These are phyloP conservation scores for Agastache rugosa DNA, from an alignment of 257 asterid species.

Conservation along the genomic window DNA sequence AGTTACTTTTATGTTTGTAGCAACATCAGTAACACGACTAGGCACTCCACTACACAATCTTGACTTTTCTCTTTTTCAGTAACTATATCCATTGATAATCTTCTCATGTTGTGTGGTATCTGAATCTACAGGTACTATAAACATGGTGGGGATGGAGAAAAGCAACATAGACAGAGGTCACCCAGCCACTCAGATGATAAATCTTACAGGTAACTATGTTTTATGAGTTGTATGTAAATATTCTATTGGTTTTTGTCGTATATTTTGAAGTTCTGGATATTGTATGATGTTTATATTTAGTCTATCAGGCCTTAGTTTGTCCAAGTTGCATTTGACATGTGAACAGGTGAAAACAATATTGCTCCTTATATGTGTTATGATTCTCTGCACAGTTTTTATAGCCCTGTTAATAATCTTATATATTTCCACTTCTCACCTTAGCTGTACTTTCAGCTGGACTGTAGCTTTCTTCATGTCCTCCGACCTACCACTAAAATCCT, in stretches of 20 bases:
- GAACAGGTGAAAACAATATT: slow-evolving; percentile 18
- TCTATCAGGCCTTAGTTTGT: slow-evolving; percentile 7
- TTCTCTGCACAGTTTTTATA: slow-evolving; percentile 8
- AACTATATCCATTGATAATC: not conserved
- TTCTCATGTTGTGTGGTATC: slow-evolving; percentile 20
- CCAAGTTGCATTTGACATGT: slow-evolving; percentile 26
- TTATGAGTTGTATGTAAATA: slow-evolving; percentile 17
- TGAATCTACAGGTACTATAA: slow-evolving; percentile 46
- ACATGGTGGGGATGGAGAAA: slow-evolving; percentile 49
- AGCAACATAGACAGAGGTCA: slow-evolving; percentile 45
- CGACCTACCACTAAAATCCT: not conserved
- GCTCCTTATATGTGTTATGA: slow-evolving; percentile 22
- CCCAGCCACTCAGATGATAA: slow-evolving; percentile 51
- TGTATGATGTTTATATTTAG: slow-evolving; percentile 21
- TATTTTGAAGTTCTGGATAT: slow-evolving; percentile 17
- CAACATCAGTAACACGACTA: slow-evolving; percentile 26
- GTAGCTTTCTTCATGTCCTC: slow-evolving; percentile 21
- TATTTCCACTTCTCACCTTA: not conserved
- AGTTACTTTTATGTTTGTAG: slow-evolving; percentile 27
- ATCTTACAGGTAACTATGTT: slow-evolving; percentile 39
- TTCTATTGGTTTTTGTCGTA: slow-evolving; percentile 13
- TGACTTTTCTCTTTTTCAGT: not conserved
- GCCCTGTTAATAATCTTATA: not conserved
- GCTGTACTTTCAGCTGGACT: slow-evolving; percentile 18
- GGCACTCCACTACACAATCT: slow-evolving; percentile 24